phyloP scores from a whole-genome alignment of 805 yeast genomes.

The Candida adriatica region DNA sequence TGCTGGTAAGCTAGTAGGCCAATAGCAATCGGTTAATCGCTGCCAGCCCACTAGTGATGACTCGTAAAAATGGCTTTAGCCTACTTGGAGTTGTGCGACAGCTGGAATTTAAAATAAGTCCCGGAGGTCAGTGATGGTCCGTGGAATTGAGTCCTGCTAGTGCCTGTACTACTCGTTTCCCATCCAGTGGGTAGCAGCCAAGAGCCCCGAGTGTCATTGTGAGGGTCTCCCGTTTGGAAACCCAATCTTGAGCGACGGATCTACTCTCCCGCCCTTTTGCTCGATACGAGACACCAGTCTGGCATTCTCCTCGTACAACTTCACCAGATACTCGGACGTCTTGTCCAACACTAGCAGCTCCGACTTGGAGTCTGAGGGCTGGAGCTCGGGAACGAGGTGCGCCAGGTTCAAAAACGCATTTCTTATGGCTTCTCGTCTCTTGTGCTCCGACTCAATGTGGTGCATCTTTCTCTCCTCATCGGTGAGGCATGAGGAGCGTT shows the following conservation, averaged over 20 bases:
- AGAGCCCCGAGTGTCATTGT: too few relatives aligned
- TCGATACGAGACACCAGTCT: slow-evolving; percentile 36
- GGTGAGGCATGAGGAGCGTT: slow-evolving; percentile 19
- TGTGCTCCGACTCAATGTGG: slow-evolving; percentile 82
- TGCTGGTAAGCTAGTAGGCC: too few relatives aligned
- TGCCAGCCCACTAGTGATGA: too few relatives aligned
- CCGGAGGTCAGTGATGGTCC: too few relatives aligned
- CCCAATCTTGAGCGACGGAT: slow-evolving; percentile 4
- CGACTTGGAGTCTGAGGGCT: slow-evolving; percentile 66
- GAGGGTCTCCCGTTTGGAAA: slow-evolving; percentile 11
- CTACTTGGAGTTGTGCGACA: too few relatives aligned
- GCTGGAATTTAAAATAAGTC: too few relatives aligned
- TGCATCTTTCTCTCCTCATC: slow-evolving; percentile 47
- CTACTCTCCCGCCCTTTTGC: slow-evolving; percentile 24
- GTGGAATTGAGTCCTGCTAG: too few relatives aligned
- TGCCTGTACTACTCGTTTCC: too few relatives aligned
- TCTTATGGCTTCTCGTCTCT: slow-evolving; percentile 78
- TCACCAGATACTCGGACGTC: slow-evolving; percentile 47
- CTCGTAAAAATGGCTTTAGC: too few relatives aligned
- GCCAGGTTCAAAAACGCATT: slow-evolving; percentile 76
- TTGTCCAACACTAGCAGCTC: slow-evolving; percentile 71
- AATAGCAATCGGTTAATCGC: too few relatives aligned
- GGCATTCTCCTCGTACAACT: slow-evolving; percentile 43
- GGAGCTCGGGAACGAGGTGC: slow-evolving; percentile 64
- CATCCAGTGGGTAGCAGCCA: too few relatives aligned